phyloP scores from a whole-genome alignment of 208 protist genomes.

The Lotmaria passim region DNA sequence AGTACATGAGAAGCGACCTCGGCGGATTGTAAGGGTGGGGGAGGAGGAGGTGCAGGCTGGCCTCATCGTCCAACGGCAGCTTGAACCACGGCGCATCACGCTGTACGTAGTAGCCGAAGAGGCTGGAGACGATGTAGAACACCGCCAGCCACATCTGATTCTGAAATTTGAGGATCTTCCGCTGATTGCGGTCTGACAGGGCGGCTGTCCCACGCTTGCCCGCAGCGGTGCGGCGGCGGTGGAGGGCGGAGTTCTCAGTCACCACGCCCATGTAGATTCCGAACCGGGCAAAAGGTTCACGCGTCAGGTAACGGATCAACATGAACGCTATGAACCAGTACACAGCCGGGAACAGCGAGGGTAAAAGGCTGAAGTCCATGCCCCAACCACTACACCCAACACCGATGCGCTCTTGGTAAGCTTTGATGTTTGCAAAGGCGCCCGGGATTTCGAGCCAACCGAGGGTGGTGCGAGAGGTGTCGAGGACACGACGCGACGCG shows the following conservation, averaged over 20 bases:
- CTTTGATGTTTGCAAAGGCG: slow-evolving; percentile 35
- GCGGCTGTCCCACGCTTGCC: slow-evolving; percentile 33
- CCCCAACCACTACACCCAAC: slow-evolving; percentile 42
- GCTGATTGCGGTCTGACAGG: slow-evolving; percentile 37
- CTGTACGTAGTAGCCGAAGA: slow-evolving; percentile 65
- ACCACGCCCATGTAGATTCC: slow-evolving; percentile 68
- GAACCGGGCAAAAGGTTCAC: slow-evolving; percentile 47
- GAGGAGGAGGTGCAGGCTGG: slow-evolving; percentile 41
- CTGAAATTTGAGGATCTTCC: slow-evolving; percentile 70
- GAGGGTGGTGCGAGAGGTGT: slow-evolving; percentile 32
- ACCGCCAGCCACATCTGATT: slow-evolving; percentile 74
- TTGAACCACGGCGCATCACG: slow-evolving; percentile 63
- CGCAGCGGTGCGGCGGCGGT: slow-evolving; percentile 25
- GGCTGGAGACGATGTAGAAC: slow-evolving; percentile 59
- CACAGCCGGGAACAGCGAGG: slow-evolving; percentile 34
- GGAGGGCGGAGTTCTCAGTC: slow-evolving; percentile 37
- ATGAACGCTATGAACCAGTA: slow-evolving; percentile 60
- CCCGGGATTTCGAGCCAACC: slow-evolving; percentile 25
- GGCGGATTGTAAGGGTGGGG: slow-evolving; percentile 65
- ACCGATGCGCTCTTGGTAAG: slow-evolving; percentile 30
- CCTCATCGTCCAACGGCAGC: slow-evolving; percentile 47
- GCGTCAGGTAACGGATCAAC: slow-evolving; percentile 51
- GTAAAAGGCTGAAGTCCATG: slow-evolving; percentile 44
- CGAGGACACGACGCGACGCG: slow-evolving; percentile 10
- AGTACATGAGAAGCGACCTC: slow-evolving; percentile 54